A percentile compares a stretch with the other conserved stretches of the same genome.
These are phyloP conservation scores for Chlorella sp. DNA, from an alignment of 139 green algal genomes.

Conservation along the genomic window DNA sequence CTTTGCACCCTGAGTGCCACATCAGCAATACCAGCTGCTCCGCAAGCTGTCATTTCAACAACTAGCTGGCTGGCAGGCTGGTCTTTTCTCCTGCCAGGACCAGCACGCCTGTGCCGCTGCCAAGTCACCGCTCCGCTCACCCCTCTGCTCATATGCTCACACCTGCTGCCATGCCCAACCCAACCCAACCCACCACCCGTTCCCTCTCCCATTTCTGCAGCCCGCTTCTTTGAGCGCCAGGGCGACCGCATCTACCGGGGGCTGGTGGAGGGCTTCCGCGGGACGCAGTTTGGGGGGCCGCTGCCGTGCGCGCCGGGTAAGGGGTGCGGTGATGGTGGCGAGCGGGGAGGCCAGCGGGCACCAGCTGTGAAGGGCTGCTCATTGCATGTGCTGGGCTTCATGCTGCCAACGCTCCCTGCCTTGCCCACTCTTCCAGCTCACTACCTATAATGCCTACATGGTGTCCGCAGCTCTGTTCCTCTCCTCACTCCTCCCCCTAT, in stretches of 20 bases:
- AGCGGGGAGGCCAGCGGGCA: too few relatives aligned
- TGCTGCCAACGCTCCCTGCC: too few relatives aligned
- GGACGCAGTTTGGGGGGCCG: slow-evolving; percentile 53
- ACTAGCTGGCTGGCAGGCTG: too few relatives aligned
- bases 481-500: not conserved
- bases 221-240: slow-evolving; percentile 14
- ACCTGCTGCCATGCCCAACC: not conserved
- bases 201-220: too few relatives aligned
- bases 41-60: too few relatives aligned
- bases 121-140: not conserved
- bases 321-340: not conserved
- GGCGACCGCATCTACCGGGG: slow-evolving; percentile 74
- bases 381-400: too few relatives aligned
- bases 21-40: too few relatives aligned
- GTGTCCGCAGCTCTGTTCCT: too few relatives aligned
- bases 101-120: not conserved
- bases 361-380: not conserved
- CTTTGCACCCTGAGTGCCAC: too few relatives aligned
- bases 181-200: not conserved
- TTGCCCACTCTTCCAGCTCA: too few relatives aligned
- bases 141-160: not conserved
- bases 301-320: not conserved
- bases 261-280: slow-evolving; percentile 75
- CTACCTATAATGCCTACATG: too few relatives aligned
- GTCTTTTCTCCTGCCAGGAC: not conserved